Percentiles rank a stretch among this genome's conserved stretches.
Evolutionary conservation across 257 asterid species (phyloP).

Genomic region (Capsicum baccatum): DNA sequence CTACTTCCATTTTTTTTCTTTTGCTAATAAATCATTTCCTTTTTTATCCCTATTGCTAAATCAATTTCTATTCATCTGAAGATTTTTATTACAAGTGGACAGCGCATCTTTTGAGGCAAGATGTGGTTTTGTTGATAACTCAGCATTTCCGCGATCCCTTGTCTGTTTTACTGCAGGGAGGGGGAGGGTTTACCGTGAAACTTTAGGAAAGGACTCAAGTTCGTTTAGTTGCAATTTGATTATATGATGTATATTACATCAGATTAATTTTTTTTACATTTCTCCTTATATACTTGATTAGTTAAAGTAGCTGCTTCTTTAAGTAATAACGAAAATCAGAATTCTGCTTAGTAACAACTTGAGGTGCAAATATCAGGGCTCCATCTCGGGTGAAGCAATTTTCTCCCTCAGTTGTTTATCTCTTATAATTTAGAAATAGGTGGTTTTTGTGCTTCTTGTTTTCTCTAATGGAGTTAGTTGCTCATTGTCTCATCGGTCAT

Average conservation of each 20-base stretch:
- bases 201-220: background rate
- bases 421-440: conserved; percentile 9
- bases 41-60: background rate
- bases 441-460: background rate
- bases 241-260: background rate
- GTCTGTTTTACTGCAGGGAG: background rate
- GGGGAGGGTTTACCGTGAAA: background rate
- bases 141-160: background rate
- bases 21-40: background rate
- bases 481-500: background rate
- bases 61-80: background rate
- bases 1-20: background rate
- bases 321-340: background rate
- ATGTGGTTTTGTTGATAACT: conserved; percentile 1
- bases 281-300: background rate
- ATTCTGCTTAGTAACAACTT: background rate
- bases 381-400: background rate
- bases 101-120: conserved; percentile 10
- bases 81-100: background rate
- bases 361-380: background rate
- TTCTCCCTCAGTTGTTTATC: background rate
- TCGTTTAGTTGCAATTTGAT: background rate
- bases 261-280: background rate
- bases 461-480: conserved; percentile 16
- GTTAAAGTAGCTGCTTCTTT: background rate